Evolutionary conservation across 73 alveolate genomes (phyloP), one percentile per base, ranked within the genome.

Genomic region (Stentor roeselii): DNA sequence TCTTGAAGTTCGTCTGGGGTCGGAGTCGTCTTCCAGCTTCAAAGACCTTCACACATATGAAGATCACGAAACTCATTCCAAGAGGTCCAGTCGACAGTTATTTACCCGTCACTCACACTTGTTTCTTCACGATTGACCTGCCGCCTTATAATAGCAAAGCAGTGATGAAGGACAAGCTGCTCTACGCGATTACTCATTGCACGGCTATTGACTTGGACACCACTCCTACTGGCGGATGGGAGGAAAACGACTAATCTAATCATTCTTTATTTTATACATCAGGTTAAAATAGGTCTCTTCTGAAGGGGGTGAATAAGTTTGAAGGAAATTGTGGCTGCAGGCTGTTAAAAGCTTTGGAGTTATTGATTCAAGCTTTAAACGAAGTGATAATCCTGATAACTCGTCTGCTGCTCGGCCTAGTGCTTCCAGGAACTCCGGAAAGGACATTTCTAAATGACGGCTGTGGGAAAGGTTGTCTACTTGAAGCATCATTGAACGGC

Each of bases 1-100:
- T 91, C 84, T 76, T 94, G 78, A 92, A 90, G 89, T 94, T 94
- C 83, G 98, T 94, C 27, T 94, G 97, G 98, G 98, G 98, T 36
- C 86, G 98, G 82, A 87, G 96, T 61, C 89, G 96, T 88, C 87
- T 94, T 58, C 95, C 95, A 75, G 80, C 86, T 42, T 75, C 90
- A 32, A 83, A 92, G 30, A 60, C 35, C 76, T 80, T 75, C 76
- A 87, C 90, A 83, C 88, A 83, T 89, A 87, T 86, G 60, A 76
- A 76, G 34, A 76, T 76, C 32, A 37, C 75, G 3, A 76, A 35
- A 76, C 39, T 21, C n/a, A 76, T 27, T 1, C 60, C 75, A 6
- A n/a, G 31, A 76, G 85, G 75, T 89, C 92, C 88, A 42, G 90
- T 85, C 60, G 87, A 84, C 78, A 87, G 82, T 39, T 90, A 91